Evolutionary conservation across 2,329 filamentous ascomycete genomes (phyloP), one percentile per base, ranked within the genome.

Genomic region (Colletotrichum camelliae): DNA sequence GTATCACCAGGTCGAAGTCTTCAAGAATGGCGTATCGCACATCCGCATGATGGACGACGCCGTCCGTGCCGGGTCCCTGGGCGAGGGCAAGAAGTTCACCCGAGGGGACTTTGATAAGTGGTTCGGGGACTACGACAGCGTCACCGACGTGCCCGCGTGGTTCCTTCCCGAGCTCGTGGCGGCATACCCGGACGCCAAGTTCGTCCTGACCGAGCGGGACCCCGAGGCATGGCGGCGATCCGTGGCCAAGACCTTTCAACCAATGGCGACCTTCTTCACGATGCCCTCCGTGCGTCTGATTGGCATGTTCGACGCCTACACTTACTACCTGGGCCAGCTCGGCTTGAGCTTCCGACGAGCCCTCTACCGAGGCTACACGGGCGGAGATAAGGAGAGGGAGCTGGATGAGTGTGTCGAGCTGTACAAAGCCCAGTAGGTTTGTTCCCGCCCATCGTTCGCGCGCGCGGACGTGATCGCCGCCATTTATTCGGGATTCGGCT

Each of bases 51-150:
- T 84, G 60, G 74, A 77, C 4, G 83, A 86, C n/a, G 83, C 81
- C 6, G 67, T 84, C 6, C 74, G 74, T 1, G 82, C 82, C 15
- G 81, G 84, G 31, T 77, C 79, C 18, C 74, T 78, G 35, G 81
- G 79, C 74, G 52, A 78, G 7, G 81, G 79, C 21, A 80, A 81
- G 43, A 81, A 78, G 12, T 85, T 85, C 66, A 80, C 79, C 55
- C 81, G 82, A 27, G 78, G 78, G 29, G 84, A 86, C 39, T 86
- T 85, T 68, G 84, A 86, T 74, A 85, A 85, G 76, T 85, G 83
- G 83, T 81, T 85, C 35, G 82, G 82, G 43, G 80, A 83, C 52
- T 84, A 84, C 65, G 83, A 85, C 75, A 84, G 60, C 57, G 18
- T 72, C 61, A 61, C 72, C 35, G 67, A 71, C 31, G 31, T 71